phyloP scores from a whole-genome alignment of 208 protist species.

The Wallacemonas collosoma region DNA sequence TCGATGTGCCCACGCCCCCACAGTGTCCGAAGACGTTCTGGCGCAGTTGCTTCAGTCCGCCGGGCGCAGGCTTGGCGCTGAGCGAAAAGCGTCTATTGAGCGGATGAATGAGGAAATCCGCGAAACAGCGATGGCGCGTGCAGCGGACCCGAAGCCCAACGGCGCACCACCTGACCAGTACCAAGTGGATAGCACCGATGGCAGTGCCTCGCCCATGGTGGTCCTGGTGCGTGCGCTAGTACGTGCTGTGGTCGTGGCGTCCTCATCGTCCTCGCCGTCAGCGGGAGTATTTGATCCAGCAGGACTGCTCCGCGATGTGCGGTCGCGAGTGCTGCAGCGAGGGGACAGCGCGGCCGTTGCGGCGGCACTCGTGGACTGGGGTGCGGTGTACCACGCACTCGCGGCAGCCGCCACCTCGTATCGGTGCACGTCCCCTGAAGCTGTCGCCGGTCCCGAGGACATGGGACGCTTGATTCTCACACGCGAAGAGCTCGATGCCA shows the following conservation, averaged over 20 bases:
- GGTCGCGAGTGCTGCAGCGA: conserved; percentile 1
- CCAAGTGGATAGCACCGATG: neutral
- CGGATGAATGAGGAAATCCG: neutral
- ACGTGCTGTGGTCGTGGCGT: conserved; percentile 5
- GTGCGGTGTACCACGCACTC: neutral
- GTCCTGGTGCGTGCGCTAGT: conserved; percentile 5
- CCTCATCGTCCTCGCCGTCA: conserved; percentile 23
- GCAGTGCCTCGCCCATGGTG: neutral
- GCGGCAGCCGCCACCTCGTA: neutral
- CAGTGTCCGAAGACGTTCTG: neutral
- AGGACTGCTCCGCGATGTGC: neutral
- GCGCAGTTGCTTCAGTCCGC: neutral
- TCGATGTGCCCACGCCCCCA: neutral
- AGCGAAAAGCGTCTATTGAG: neutral
- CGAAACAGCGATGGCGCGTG: too few species aligned
- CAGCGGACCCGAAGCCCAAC: neutral
- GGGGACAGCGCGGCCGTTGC: neutral
- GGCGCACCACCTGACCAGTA: neutral
- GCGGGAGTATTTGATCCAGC: neutral
- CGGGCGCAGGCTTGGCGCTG: neutral
- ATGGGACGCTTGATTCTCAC: neutral
- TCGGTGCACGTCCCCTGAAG: too few species aligned
- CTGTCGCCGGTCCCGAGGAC: too few species aligned
- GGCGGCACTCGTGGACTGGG: neutral
- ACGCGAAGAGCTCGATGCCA: neutral